These are phyloP conservation scores for Fusarium liriodendri DNA, from an alignment of 2,329 filamentous ascomycete genomes.

Conservation along the genomic window DNA sequence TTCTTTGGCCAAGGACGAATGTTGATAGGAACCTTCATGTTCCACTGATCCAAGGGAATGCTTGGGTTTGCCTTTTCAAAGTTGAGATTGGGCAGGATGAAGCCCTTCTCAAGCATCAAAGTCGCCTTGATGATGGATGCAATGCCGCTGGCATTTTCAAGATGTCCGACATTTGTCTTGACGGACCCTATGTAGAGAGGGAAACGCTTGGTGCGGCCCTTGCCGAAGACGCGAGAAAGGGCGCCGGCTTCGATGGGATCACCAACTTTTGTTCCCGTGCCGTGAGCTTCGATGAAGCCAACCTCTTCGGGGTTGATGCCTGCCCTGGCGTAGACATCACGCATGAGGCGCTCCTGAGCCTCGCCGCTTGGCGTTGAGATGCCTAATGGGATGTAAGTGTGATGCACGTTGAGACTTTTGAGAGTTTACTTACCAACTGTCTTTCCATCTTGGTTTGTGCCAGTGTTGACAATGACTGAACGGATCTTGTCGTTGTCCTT, in stretches of 20 bases:
- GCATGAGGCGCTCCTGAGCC: constrained; percentile 6
- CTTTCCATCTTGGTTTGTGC: constrained; percentile 29
- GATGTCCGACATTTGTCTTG: constrained; percentile 32
- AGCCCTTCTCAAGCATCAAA: constrained; percentile 21
- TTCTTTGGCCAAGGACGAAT: background rate
- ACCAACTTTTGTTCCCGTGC: constrained; percentile 20
- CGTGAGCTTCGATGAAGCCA: constrained; percentile 16
- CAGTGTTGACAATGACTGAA: constrained; percentile 24
- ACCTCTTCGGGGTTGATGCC: background rate
- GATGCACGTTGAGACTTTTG: background rate
- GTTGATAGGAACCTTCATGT: constrained; percentile 7
- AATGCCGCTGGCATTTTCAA: constrained; percentile 16
- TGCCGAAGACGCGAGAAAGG: constrained; percentile 8
- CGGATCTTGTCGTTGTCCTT: constrained; percentile 31
- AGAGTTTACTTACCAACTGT: constrained; percentile 5
- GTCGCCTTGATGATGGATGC: constrained; percentile 24
- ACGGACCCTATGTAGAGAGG: constrained; percentile 12
- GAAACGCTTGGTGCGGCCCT: background rate
- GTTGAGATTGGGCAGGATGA: constrained; percentile 18
- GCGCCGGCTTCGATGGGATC: constrained; percentile 15
- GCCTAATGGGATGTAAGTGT: background rate
- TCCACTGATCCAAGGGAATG: constrained; percentile 5
- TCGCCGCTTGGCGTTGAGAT: constrained; percentile 1
- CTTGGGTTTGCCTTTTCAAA: constrained; percentile 13
- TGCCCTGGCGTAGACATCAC: background rate